A percentile compares a stretch with the other conserved stretches of the same genome.
Conservation (phyloP, 2,329 filamentous ascomycete species). For the Uncinocarpus reesii region DNA sequence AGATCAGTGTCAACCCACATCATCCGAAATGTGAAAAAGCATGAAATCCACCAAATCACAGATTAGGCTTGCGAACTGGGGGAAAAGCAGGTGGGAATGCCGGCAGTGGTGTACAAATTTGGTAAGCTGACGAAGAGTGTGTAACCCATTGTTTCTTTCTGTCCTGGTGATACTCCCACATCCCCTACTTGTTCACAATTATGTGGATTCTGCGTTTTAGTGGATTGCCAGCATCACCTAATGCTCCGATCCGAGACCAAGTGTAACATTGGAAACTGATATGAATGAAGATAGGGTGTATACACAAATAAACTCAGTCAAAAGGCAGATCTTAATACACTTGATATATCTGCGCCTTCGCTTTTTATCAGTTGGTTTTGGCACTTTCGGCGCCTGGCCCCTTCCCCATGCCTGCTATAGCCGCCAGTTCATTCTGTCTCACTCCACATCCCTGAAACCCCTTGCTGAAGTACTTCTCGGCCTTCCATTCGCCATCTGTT, state of each 20-base stretch:
- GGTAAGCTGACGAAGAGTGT: conserved; percentile 12
- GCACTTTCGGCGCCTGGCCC: conserved; percentile 6
- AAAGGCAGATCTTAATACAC: conserved; percentile 7
- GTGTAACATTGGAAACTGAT: conserved; percentile 4
- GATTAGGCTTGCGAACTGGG: not conserved
- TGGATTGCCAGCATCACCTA: conserved; percentile 4
- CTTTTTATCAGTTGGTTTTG: conserved; percentile 3
- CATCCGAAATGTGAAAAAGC: conserved; percentile 6
- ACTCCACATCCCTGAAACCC: not conserved
- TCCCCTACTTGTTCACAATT: not conserved
- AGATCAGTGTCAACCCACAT: conserved; percentile 10
- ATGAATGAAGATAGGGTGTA: not conserved
- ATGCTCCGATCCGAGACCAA: conserved; percentile 7
- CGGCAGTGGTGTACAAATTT: conserved; percentile 8
- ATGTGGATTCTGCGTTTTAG: not conserved
- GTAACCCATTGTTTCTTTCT: conserved; percentile 10
- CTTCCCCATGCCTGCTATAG: conserved; percentile 3
- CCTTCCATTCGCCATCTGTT: not conserved
- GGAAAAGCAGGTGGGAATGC: conserved; percentile 1
- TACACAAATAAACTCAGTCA: not conserved
- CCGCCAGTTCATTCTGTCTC: not conserved
- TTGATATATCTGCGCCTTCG: conserved; percentile 9
- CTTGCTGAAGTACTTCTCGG: not conserved
- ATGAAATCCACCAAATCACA: conserved; percentile 4
- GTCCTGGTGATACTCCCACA: conserved; percentile 6